Base-by-base conservation (phyloP, 345 rosid genomes). In the Citrus inodora region DNA sequence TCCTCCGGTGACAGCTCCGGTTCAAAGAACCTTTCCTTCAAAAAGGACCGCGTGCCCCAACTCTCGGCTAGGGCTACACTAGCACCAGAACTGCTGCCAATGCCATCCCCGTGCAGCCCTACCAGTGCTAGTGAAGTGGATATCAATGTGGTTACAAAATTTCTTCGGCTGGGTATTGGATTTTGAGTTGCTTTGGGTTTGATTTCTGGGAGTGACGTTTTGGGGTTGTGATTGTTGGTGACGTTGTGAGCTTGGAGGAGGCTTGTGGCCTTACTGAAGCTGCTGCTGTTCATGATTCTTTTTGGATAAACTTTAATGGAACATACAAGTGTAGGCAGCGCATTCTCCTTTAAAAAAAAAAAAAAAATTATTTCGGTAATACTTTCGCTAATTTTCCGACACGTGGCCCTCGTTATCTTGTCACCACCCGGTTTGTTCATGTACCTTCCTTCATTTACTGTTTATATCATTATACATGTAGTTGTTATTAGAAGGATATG, bases 1-100 rank as follows among this genome's bases (percentile, higher is more conserved):
- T 91, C 97, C 72, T 92, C 94, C 24, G 98, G 92, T 0, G 98
- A 92, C 58, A 93, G 71, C 7, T 87, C 91, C 2, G 94, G 99
- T 89, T 79, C 74, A 35, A 93, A 95, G 76, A 83, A 95, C 35
- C 81, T 87, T 71, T 95, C 97, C 80, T 77, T 79, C 0, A 93
- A 14, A 67, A 90, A 91, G 7, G 97, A 95, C 67, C 88, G 90
- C 0, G 92, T 90, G 5, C 97, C 98, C 98, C 98, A 93, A 25
- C 84, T 91, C 90, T 95, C 87, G 16, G 95, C 98, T 33, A 80
- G 64, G 7, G 94, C 92, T 21, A 60, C 55, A 13, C 83, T 82
- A 46, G 17, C 17, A 13, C 51, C 51, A 3, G 51, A 46, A 9
- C 51, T 5, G 64, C 82, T 53, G 5, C 66, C 7, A 19, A 59